These are phyloP conservation scores for Alternaria tenuissima DNA, from an alignment of 2,329 filamentous ascomycete genomes.

Conservation along the genomic window DNA sequence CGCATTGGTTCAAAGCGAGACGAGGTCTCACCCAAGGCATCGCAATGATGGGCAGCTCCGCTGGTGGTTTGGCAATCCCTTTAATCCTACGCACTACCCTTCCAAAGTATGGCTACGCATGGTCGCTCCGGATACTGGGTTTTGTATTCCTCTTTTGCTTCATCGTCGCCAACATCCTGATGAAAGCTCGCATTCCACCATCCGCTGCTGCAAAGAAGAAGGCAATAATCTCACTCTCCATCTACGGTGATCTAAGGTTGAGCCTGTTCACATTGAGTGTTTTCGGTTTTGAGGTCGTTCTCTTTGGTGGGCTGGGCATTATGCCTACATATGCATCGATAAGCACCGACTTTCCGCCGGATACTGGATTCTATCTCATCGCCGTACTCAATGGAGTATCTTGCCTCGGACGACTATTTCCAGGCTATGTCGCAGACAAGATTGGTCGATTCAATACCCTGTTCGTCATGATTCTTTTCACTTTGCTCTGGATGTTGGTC, in stretches of 20 bases:
- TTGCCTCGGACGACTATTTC: slow-evolving; percentile 52
- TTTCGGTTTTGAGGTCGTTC: slow-evolving; percentile 49
- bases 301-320: slow-evolving; percentile 52
- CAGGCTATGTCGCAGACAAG: slow-evolving; percentile 52
- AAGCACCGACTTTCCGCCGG: slow-evolving; percentile 42
- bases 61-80: slow-evolving; percentile 49
- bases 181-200: slow-evolving; percentile 47
- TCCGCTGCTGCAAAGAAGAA: slow-evolving; percentile 42
- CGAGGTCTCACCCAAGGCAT: slow-evolving; percentile 51
- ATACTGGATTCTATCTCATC: slow-evolving; percentile 49
- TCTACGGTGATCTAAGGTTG: slow-evolving; percentile 46
- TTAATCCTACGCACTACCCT: slow-evolving; percentile 45
- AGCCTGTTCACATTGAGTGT: slow-evolving; percentile 47
- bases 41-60: slow-evolving; percentile 49
- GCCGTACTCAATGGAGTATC: slow-evolving; percentile 53
- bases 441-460: slow-evolving; percentile 54
- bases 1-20: slow-evolving; percentile 52
- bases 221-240: slow-evolving; percentile 46
- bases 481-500: slow-evolving; percentile 47
- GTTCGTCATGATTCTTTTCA: slow-evolving; percentile 47
- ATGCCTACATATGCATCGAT: slow-evolving; percentile 54
- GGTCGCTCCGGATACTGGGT: slow-evolving; percentile 52
- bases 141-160: slow-evolving; percentile 48
- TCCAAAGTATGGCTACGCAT: slow-evolving; percentile 47
- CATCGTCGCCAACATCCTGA: slow-evolving; percentile 43